Evolutionary conservation across 352 stramenopile genomes (phyloP).

Genomic region (Phytophthora podocarpi): DNA sequence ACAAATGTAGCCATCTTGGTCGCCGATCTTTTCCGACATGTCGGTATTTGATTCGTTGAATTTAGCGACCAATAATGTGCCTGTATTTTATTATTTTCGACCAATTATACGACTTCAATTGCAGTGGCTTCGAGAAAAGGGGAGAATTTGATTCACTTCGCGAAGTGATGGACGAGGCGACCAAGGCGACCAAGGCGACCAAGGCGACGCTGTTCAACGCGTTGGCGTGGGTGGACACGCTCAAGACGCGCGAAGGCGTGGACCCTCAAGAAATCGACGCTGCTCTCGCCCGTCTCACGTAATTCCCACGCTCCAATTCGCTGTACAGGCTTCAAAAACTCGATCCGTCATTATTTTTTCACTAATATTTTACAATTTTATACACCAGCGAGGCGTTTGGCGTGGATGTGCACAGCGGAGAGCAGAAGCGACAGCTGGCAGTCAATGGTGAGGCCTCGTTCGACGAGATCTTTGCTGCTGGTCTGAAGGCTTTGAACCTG

Average conservation of each 20-base stretch:
- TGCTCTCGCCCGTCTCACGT: constrained; percentile 64
- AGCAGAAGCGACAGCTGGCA: constrained; percentile 56
- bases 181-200: constrained; percentile 40
- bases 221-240: constrained; percentile 68
- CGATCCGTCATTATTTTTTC: not conserved
- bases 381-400: constrained; percentile 79
- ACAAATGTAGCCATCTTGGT: constrained; percentile 33
- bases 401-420: constrained; percentile 58
- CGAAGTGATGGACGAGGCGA: constrained; percentile 38
- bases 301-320: constrained; percentile 10
- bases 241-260: constrained; percentile 61
- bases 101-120: constrained; percentile 13
- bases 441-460: constrained; percentile 53
- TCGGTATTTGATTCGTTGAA: constrained; percentile 3
- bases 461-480: constrained; percentile 73
- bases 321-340: constrained; percentile 34
- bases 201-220: constrained; percentile 77
- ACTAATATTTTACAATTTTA: constrained; percentile 10
- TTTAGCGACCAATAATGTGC: not conserved
- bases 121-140: constrained; percentile 13
- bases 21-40: not conserved
- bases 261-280: constrained; percentile 71
- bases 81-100: not conserved
- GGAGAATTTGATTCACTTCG: constrained; percentile 21
- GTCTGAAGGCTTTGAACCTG: constrained; percentile 64